Evolutionary conservation across 2,329 filamentous ascomycete genomes (phyloP).

Genomic region (Plenodomus tracheiphilus): DNA sequence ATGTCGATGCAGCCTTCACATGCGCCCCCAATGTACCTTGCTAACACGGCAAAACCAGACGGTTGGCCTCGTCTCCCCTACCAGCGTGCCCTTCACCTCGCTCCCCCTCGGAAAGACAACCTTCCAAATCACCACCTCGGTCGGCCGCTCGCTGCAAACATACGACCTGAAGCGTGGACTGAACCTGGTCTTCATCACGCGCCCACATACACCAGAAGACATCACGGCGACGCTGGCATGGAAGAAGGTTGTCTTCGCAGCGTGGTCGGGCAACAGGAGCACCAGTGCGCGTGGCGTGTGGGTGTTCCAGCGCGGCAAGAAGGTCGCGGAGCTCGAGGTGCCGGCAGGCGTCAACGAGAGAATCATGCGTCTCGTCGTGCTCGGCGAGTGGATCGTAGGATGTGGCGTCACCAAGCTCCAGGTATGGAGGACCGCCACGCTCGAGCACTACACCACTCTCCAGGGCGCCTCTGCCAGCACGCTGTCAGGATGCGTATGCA

Average conservation of each 20-base stretch:
- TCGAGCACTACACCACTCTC: conserved; percentile 90
- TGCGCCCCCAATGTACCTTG: not conserved
- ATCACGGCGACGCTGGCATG: conserved; percentile 89
- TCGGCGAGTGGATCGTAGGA: conserved; percentile 89
- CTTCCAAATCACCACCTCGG: conserved; percentile 95
- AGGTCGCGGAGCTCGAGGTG: conserved; percentile 72
- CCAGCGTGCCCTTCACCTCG: conserved; percentile 84
- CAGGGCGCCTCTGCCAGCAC: conserved; percentile 63
- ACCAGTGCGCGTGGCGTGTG: conserved; percentile 71
- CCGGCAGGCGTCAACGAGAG: conserved; percentile 69
- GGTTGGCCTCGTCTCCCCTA: conserved; percentile 89
- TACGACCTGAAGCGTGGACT: conserved; percentile 91
- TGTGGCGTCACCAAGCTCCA: conserved; percentile 76
- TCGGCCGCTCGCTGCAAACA: conserved; percentile 87
- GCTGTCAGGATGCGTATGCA: conserved; percentile 78
- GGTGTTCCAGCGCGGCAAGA: conserved; percentile 90
- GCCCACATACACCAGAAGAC: conserved; percentile 80
- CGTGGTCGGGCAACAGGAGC: conserved; percentile 71
- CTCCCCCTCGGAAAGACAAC: conserved; percentile 89
- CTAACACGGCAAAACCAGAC: conserved; percentile 60
- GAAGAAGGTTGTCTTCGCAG: conserved; percentile 85
- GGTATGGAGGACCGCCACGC: conserved; percentile 81
- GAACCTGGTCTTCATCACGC: conserved; percentile 89
- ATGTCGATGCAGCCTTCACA: conserved; percentile 42
- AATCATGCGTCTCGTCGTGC: conserved; percentile 75